These are phyloP conservation scores for Euphorbia schlechtendalii DNA, from an alignment of 441 rosid genomes.

Conservation along the genomic window DNA sequence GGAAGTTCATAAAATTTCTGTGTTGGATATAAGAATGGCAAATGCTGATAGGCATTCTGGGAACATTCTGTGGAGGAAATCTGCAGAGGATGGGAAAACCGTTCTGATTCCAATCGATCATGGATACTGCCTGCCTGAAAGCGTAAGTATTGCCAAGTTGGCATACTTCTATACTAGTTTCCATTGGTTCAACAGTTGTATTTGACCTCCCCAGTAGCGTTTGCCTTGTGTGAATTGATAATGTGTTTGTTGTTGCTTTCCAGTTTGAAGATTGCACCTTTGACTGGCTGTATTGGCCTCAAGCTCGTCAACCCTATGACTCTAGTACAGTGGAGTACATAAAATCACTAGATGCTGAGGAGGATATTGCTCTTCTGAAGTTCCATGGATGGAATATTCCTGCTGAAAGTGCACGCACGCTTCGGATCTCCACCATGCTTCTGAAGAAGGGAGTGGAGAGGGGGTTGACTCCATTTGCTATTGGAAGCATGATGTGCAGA, in stretches of 20 bases:
- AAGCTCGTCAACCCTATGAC: slow-evolving; percentile 59
- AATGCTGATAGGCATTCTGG: slow-evolving; percentile 88
- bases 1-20: slow-evolving; percentile 74
- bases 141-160: slow-evolving; percentile 37
- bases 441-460: slow-evolving; percentile 69
- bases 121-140: slow-evolving; percentile 82
- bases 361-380: slow-evolving; percentile 57
- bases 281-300: slow-evolving; percentile 91
- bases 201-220: background rate
- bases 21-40: slow-evolving; percentile 69
- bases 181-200: too few relatives aligned
- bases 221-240: background rate
- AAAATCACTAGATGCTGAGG: slow-evolving; percentile 63
- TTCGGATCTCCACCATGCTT: slow-evolving; percentile 70
- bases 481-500: slow-evolving; percentile 71
- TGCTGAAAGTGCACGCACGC: slow-evolving; percentile 40
- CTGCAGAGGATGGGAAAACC: slow-evolving; percentile 31
- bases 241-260: slow-evolving; percentile 8
- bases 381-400: slow-evolving; percentile 70
- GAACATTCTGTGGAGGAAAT: slow-evolving; percentile 50
- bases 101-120: slow-evolving; percentile 75
- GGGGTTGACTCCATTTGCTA: slow-evolving; percentile 58
- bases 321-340: slow-evolving; percentile 48
- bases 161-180: background rate
- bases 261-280: slow-evolving; percentile 87